Percentiles rank a stretch among this genome's conserved stretches.
Evolutionary conservation across 2,329 filamentous ascomycete genomes (phyloP).

Genomic region (Sporothrix inflata): DNA sequence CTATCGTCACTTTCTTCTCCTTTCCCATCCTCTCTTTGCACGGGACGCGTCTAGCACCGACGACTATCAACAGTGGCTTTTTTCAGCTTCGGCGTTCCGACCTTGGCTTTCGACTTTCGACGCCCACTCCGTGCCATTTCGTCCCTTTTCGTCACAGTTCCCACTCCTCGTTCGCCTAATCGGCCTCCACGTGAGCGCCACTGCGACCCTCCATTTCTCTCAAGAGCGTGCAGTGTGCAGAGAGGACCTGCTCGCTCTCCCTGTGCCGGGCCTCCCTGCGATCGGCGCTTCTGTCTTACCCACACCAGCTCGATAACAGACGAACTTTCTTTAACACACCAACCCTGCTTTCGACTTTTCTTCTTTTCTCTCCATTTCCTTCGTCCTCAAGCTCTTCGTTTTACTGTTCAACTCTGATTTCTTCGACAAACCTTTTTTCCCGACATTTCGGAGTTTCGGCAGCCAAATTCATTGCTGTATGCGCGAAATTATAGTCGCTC

Average conservation of each 20-base stretch:
- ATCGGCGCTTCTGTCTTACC: constrained; percentile 23
- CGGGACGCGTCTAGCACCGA: neutral
- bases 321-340: constrained; percentile 9
- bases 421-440: neutral
- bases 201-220: constrained; percentile 10
- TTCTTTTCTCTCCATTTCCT: too few species aligned
- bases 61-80: neutral
- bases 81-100: constrained; percentile 18
- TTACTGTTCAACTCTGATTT: neutral
- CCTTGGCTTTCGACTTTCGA: constrained; percentile 3
- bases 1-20: neutral
- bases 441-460: neutral
- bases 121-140: neutral
- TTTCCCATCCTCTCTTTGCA: neutral
- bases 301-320: constrained; percentile 17
- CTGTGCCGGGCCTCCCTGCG: neutral
- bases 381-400: neutral
- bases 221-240: neutral
- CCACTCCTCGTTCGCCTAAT: constrained; percentile 21
- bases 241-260: neutral
- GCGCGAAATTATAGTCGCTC: neutral
- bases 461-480: neutral
- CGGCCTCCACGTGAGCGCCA: constrained; percentile 24
- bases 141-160: neutral
- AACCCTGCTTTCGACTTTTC: neutral